phyloP scores from a whole-genome alignment of 768 basidiomycete genomes.

The Mycena kentingensis region DNA sequence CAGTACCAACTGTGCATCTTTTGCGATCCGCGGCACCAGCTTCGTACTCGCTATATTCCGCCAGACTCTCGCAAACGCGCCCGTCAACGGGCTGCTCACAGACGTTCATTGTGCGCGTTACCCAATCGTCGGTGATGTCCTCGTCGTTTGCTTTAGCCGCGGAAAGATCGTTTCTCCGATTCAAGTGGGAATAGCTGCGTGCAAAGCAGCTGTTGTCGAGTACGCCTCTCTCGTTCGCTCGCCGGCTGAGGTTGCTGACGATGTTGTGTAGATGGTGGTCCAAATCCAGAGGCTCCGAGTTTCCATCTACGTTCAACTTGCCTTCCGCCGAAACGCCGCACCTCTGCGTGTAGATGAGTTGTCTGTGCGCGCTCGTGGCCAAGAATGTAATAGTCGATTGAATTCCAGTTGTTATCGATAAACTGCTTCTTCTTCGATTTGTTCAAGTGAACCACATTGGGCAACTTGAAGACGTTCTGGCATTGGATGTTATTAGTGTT shows the following conservation, averaged over 20 bases:
- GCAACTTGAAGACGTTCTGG: no score
- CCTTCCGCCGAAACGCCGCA: no score
- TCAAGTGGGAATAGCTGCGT: background rate
- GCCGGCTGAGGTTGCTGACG: background rate
- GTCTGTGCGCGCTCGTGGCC: no score
- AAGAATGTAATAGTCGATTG: no score
- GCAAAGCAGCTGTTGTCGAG: background rate
- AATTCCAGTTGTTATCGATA: no score
- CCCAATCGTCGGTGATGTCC: background rate
- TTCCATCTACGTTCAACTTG: no score
- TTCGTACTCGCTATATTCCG: background rate
- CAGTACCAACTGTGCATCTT: background rate
- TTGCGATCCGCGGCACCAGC: background rate
- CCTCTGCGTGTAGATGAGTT: no score
- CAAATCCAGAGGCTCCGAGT: no score
- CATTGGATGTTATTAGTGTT: no score
- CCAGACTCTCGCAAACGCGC: background rate
- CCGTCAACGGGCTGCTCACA: background rate
- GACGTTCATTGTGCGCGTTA: background rate
- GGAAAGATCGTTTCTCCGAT: background rate
- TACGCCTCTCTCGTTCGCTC: background rate
- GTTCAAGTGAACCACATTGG: no score
- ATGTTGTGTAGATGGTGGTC: background rate
- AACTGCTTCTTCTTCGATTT: no score
- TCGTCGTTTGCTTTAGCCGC: background rate